A percentile compares a stretch with the other conserved stretches of the same genome.
These are phyloP conservation scores for Lactarius indigo DNA, from an alignment of 768 basidiomycete species.

Conservation along the genomic window DNA sequence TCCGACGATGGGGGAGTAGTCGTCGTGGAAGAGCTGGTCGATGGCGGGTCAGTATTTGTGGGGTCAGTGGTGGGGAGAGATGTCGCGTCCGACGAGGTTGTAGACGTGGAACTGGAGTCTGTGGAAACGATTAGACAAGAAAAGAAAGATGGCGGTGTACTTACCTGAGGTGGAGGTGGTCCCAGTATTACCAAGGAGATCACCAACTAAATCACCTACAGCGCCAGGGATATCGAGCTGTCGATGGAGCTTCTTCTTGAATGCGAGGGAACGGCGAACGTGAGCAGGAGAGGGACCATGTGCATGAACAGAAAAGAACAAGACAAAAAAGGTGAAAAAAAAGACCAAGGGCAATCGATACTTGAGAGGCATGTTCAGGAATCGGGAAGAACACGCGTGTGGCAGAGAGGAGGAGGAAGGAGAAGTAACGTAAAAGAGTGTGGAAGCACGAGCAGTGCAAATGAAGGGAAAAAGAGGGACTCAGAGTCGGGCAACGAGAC, in stretches of 20 bases:
- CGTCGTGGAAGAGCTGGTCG: not conserved
- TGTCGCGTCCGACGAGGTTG: not conserved
- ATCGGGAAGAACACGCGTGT: not conserved
- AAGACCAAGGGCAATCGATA: constrained; percentile 2
- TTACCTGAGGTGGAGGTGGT: not conserved
- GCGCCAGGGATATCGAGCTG: not conserved
- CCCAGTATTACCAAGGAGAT: not conserved
- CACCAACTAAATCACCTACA: not conserved
- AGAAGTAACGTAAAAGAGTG: constrained; percentile 13
- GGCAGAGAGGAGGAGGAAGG: not conserved
- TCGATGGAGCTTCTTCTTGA: not conserved
- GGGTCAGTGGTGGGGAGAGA: not conserved
- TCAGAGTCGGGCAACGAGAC: not conserved
- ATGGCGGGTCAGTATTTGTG: not conserved
- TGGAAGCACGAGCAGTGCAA: constrained; percentile 19
- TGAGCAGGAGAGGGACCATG: constrained; percentile 8
- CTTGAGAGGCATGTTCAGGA: not conserved
- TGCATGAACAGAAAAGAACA: not conserved
- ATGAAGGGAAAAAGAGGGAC: not conserved
- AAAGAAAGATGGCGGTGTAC: not conserved
- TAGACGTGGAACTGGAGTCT: not conserved
- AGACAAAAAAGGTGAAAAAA: constrained; percentile 9
- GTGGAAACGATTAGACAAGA: not conserved
- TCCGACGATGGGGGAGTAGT: not conserved
- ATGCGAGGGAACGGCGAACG: constrained; percentile 1